Conservation (phyloP, 768 basidiomycete species). For the Thelephora ganbajun region DNA sequence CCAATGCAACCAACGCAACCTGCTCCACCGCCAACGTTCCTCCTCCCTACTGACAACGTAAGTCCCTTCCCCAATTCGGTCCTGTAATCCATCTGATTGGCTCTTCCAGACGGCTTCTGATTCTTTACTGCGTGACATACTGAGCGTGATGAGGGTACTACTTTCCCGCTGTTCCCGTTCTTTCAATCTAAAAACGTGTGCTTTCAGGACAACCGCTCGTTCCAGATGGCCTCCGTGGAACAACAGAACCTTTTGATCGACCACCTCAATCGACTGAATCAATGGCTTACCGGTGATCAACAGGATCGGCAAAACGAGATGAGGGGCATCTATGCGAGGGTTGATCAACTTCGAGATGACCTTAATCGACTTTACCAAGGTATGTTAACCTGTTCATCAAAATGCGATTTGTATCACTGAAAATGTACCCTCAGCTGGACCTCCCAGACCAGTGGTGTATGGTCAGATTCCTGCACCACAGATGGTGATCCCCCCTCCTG, state of each 20-base stretch:
- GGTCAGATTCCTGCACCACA: background rate
- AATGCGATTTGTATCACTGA: slow-evolving; percentile 3
- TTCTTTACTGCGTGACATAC: slow-evolving; percentile 25
- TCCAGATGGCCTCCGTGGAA: slow-evolving; percentile 60
- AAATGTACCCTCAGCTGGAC: too few species aligned
- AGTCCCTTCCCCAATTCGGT: background rate
- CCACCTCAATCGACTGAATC: slow-evolving; percentile 64
- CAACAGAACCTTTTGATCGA: slow-evolving; percentile 72
- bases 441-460: background rate
- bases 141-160: slow-evolving; percentile 53
- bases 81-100: background rate
- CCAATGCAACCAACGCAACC: background rate
- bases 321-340: slow-evolving; percentile 45
- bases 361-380: slow-evolving; percentile 26
- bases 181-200: slow-evolving; percentile 3
- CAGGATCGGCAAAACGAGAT: slow-evolving; percentile 67
- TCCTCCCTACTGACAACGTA: background rate
- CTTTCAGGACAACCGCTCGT: slow-evolving; percentile 57
- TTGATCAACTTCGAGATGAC: slow-evolving; percentile 33
- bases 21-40: background rate
- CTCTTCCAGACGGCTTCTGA: background rate
- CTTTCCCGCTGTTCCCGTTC: slow-evolving; percentile 1
- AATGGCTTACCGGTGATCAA: slow-evolving; percentile 71
- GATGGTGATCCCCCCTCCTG: slow-evolving; percentile 3
- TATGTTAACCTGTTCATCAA: slow-evolving; percentile 4